Evolutionary conservation across 371 early-diverging fungal genomes (phyloP).

Genomic region (Mucor saturninus): DNA sequence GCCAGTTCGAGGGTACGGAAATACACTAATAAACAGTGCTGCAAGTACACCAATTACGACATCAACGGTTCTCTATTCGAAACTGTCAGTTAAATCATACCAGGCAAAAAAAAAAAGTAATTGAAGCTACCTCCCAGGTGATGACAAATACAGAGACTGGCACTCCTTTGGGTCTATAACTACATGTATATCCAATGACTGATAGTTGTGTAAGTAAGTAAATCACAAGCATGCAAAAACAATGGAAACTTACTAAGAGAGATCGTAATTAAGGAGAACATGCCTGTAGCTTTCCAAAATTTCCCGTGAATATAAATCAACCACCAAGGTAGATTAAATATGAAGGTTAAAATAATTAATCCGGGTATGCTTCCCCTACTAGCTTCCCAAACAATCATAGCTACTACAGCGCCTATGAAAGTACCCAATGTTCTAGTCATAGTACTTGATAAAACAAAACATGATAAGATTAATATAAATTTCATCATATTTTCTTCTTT

Average conservation of each 20-base stretch:
- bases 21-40: conserved; percentile 41
- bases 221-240: neutral
- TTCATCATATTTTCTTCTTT: neutral
- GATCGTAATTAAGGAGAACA: conserved; percentile 48
- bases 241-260: conserved; percentile 47
- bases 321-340: conserved; percentile 51
- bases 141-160: conserved; percentile 36
- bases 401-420: conserved; percentile 42
- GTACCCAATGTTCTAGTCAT: conserved; percentile 50
- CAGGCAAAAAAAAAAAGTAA: neutral
- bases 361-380: conserved; percentile 34
- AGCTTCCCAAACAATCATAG: conserved; percentile 50
- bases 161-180: conserved; percentile 17
- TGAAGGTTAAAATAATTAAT: conserved; percentile 36
- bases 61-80: conserved; percentile 34
- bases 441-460: conserved; percentile 21
- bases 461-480: neutral
- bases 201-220: neutral
- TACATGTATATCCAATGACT: conserved; percentile 51
- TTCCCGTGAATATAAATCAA: conserved; percentile 46
- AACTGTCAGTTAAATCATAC: no score
- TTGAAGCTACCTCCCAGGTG: conserved; percentile 34
- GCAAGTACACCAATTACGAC: conserved; percentile 45
- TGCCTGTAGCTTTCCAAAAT: conserved; percentile 51
- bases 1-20: conserved; percentile 48